A percentile compares a stretch with the other conserved stretches of the same genome.
Evolutionary conservation across 306 rosid genomes (phyloP).

Genomic region (Castanea crenata): DNA sequence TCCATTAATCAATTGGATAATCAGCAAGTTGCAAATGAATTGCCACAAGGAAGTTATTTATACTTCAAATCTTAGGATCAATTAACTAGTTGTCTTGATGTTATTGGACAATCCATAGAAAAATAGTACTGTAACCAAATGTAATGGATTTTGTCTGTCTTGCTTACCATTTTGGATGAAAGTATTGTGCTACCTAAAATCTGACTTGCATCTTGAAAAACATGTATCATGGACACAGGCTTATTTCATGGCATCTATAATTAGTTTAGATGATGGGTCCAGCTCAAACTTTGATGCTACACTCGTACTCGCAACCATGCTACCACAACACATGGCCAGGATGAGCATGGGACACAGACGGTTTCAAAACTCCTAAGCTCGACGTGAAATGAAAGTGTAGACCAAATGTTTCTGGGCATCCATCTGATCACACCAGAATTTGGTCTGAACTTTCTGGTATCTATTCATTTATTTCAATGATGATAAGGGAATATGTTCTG

Average conservation of each 20-base stretch:
- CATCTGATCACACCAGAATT: constrained; percentile 65
- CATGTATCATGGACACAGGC: constrained; percentile 51
- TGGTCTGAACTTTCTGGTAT: constrained; percentile 97
- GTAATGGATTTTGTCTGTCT: background rate
- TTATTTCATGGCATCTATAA: constrained; percentile 81
- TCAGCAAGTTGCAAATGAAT: background rate
- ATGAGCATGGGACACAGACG: constrained; percentile 30
- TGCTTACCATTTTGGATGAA: background rate
- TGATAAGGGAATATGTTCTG: constrained; percentile 7
- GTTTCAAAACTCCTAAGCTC: constrained; percentile 29
- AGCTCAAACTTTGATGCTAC: constrained; percentile 81
- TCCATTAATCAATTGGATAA: background rate
- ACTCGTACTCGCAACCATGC: constrained; percentile 94
- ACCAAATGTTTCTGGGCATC: constrained; percentile 62
- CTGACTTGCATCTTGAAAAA: background rate
- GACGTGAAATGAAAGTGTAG: constrained; percentile 31
- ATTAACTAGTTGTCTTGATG: background rate
- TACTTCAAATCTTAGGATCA: background rate
- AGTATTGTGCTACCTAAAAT: background rate
- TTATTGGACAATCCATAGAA: background rate
- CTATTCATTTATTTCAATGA: constrained; percentile 2
- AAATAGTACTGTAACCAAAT: background rate
- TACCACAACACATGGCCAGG: constrained; percentile 42
- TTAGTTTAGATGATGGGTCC: constrained; percentile 76
- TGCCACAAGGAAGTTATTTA: background rate